Conservation (phyloP, 495 filamentous ascomycete species). For the Neurospora africana region DNA sequence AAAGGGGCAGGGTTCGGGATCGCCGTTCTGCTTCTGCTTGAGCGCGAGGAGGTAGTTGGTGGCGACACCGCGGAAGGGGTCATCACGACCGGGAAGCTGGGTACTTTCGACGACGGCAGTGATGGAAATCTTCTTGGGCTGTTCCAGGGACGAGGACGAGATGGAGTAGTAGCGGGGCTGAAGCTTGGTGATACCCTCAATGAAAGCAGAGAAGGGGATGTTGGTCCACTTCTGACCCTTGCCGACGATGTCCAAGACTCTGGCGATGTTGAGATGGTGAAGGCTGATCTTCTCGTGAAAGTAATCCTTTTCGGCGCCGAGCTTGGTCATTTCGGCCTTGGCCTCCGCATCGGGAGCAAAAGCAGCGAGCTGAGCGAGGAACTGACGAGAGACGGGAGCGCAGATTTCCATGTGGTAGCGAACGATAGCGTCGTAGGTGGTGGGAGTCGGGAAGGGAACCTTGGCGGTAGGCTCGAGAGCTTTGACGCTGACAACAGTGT, state of each 20-base stretch:
- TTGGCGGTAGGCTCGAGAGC: slow-evolving; percentile 91
- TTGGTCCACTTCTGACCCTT: slow-evolving; percentile 62
- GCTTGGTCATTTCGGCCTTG: slow-evolving; percentile 77
- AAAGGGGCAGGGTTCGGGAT: slow-evolving; percentile 73
- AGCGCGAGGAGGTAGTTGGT: slow-evolving; percentile 96
- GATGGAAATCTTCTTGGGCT: slow-evolving; percentile 87
- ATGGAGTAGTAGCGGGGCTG: slow-evolving; percentile 99
- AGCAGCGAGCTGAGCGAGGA: slow-evolving; percentile 72
- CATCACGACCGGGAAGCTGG: slow-evolving; percentile 61
- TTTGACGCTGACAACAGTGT: slow-evolving; percentile 82
- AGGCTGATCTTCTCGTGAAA: slow-evolving; percentile 81
- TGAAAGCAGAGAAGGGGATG: slow-evolving; percentile 88
- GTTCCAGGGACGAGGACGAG: slow-evolving; percentile 88
- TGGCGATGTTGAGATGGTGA: slow-evolving; percentile 81
- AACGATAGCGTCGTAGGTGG: slow-evolving; percentile 86
- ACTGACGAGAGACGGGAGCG: slow-evolving; percentile 92
- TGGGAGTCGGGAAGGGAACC: slow-evolving; percentile 94
- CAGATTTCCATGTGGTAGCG: slow-evolving; percentile 98
- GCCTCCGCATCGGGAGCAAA: slow-evolving; percentile 79
- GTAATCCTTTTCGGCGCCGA: slow-evolving; percentile 90
- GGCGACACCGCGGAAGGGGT: slow-evolving; percentile 86
- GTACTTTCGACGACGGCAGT: slow-evolving; percentile 90
- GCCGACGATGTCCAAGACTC: slow-evolving; percentile 68
- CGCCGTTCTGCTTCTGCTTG: slow-evolving; percentile 94
- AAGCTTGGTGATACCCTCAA: slow-evolving; percentile 88